phyloP scores from a whole-genome alignment of 768 basidiomycete species.

The Tephrocybe sp. region DNA sequence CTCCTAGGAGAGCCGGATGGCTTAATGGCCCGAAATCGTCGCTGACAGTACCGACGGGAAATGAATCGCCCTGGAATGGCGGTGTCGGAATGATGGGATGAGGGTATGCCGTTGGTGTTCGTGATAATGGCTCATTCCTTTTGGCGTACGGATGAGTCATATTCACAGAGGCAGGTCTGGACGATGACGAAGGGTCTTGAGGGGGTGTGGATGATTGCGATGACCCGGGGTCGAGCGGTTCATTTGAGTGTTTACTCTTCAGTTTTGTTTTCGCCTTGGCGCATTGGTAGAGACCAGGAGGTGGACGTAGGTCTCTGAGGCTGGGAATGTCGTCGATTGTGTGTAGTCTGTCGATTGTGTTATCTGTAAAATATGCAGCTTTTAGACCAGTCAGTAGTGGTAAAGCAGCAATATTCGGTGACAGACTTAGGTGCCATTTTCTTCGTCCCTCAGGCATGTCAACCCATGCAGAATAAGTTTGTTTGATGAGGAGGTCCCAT shows the following conservation, averaged over 20 bases:
- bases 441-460: slow-evolving; percentile 59
- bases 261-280: slow-evolving; percentile 55
- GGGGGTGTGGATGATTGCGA: background rate
- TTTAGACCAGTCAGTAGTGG: slow-evolving; percentile 4
- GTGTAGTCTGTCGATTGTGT: slow-evolving; percentile 65
- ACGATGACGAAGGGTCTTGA: slow-evolving; percentile 14
- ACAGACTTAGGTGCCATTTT: slow-evolving; percentile 84
- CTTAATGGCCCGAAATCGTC: background rate
- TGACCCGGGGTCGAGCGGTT: slow-evolving; percentile 14
- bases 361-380: slow-evolving; percentile 85
- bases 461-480: slow-evolving; percentile 82
- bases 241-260: slow-evolving; percentile 45
- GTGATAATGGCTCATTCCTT: background rate
- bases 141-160: slow-evolving; percentile 40
- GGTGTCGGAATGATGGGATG: background rate
- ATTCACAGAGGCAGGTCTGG: slow-evolving; percentile 29
- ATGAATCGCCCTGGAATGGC: background rate
- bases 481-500: slow-evolving; percentile 75
- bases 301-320: slow-evolving; percentile 60
- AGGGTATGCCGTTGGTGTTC: background rate
- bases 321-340: slow-evolving; percentile 66
- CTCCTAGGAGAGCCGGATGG: background rate
- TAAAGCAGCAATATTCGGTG: slow-evolving; percentile 8
- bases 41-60: background rate
- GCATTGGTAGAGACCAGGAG: slow-evolving; percentile 66